Base-by-base conservation (phyloP, 2,329 filamentous ascomycete genomes). In the Pseudogymnoascus sp. region DNA sequence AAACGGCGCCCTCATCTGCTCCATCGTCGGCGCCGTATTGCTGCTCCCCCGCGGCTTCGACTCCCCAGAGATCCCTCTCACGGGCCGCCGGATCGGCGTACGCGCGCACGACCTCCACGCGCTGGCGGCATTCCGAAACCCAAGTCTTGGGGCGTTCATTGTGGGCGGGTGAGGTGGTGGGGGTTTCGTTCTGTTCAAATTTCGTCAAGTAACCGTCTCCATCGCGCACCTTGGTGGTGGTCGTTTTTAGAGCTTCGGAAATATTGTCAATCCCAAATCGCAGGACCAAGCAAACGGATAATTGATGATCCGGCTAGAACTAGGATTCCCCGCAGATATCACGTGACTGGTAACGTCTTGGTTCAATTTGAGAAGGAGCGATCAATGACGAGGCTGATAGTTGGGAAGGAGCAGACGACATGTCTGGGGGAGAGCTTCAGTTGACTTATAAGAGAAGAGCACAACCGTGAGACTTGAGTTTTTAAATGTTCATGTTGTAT, bases 1-100 rank as follows among this genome's bases (percentile, higher is more conserved):
- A 69, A 90, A 91, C 18, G 85, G 80, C 60, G 80, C 82, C 28
- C 82, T 81, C 73, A 90, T 76, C 68, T 84, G 79, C 47, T 86
- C 84, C 84, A 91, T 89, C 44, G 77, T 80, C 1, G 83, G 81
- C 14, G 77, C 75, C 10, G 50, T 33, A 33, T 56, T 56, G 25
- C 50, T 56, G 28, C 7, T 10, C 11, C 28, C 28, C 50, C 50
- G 50, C 50, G 28, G 28, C 50, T 56, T 56, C 28, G 50, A 56
- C 11, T 56, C 50, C 50, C 50, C 50, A 2, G 50, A 56, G 16
- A 56, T 56, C 4, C 50, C 50, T 56, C 50, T 56, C 28, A 56
- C 50, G 50, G 50, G 50, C 50, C 50, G 50, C 28, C 50, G 50
- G 50, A 56, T 56, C 28, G 50, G 50, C n/a, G 50, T 56, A 16